A percentile compares a stretch with the other conserved stretches of the same genome.
These are phyloP conservation scores for Cytospora schulzeri DNA, from an alignment of 2,329 filamentous ascomycete genomes.

Conservation along the genomic window DNA sequence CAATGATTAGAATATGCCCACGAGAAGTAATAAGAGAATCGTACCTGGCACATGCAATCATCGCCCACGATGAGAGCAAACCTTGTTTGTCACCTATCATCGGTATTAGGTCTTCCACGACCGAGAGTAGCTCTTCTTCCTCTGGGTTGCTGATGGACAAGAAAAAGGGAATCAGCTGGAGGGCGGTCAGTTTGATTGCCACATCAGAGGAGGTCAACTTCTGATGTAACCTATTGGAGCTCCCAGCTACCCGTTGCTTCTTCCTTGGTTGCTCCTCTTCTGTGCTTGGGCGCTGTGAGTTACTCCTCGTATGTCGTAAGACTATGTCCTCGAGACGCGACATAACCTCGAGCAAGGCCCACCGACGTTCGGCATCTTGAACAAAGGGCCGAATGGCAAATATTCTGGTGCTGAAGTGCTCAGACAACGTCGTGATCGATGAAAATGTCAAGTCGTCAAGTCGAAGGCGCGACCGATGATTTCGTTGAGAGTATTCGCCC, in stretches of 20 bases:
- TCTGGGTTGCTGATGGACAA: slow-evolving; percentile 49
- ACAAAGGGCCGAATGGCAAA: slow-evolving; percentile 59
- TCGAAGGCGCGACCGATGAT: slow-evolving; percentile 72
- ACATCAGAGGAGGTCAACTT: slow-evolving; percentile 50
- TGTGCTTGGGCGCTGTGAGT: slow-evolving; percentile 31
- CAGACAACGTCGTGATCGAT: slow-evolving; percentile 44
- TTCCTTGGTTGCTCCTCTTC: slow-evolving; percentile 56
- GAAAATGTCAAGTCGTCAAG: slow-evolving; percentile 73
- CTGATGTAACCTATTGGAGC: slow-evolving; percentile 50
- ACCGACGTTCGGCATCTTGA: slow-evolving; percentile 58
- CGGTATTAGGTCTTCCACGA: slow-evolving; percentile 60
- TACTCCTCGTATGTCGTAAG: slow-evolving; percentile 35
- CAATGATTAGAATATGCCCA: slow-evolving; percentile 1
- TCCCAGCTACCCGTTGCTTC: slow-evolving; percentile 47
- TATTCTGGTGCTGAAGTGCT: slow-evolving; percentile 50
- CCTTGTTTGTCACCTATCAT: slow-evolving; percentile 71
- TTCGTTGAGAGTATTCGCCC: slow-evolving; percentile 73
- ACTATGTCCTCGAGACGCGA: slow-evolving; percentile 58
- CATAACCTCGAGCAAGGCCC: slow-evolving; percentile 61
- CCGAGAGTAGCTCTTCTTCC: slow-evolving; percentile 53
- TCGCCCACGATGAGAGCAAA: slow-evolving; percentile 74
- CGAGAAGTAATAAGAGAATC: slow-evolving; percentile 31
- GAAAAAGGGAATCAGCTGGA: slow-evolving; percentile 62
- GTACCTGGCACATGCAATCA: slow-evolving; percentile 80
- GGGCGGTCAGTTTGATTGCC: slow-evolving; percentile 50